Conservation (phyloP, 208 protist genomes). For the Polymyxa betae region DNA sequence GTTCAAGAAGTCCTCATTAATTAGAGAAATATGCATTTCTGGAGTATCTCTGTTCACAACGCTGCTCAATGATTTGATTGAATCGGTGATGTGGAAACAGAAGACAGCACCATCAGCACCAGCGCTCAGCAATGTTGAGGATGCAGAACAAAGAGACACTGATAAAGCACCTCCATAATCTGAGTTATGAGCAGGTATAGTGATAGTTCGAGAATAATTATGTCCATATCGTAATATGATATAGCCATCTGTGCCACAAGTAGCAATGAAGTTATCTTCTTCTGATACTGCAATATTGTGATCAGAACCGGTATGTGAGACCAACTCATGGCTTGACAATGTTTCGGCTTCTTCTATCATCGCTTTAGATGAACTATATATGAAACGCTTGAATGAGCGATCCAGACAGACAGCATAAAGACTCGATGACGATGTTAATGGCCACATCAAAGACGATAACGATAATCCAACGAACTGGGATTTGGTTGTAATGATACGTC, state of each 20-base stretch:
- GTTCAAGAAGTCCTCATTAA: not conserved
- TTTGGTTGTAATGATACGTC: not conserved
- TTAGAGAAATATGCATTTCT: not conserved
- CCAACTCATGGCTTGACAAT: conserved; percentile 2
- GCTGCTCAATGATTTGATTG: not conserved
- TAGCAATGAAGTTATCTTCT: not conserved
- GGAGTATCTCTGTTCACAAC: not conserved
- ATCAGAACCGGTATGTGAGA: not conserved
- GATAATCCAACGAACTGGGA: conserved; percentile 25
- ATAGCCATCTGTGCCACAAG: not conserved
- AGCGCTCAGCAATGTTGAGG: not conserved
- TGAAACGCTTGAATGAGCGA: conserved; percentile 12
- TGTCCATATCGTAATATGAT: not conserved
- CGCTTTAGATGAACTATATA: not conserved
- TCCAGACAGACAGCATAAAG: not conserved
- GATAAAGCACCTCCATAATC: not conserved
- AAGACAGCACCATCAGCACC: conserved; percentile 19
- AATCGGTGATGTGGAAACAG: not conserved
- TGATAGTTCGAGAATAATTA: not conserved
- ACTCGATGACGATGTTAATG: not conserved
- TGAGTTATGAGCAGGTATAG: not conserved
- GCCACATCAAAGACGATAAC: not conserved
- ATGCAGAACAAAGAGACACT: not conserved
- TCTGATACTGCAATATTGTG: not conserved
- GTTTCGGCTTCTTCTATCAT: not conserved